A percentile compares a stretch with the other conserved stretches of the same genome.
Conservation (phyloP, 345 rosid species). For the Populus davidiana region DNA sequence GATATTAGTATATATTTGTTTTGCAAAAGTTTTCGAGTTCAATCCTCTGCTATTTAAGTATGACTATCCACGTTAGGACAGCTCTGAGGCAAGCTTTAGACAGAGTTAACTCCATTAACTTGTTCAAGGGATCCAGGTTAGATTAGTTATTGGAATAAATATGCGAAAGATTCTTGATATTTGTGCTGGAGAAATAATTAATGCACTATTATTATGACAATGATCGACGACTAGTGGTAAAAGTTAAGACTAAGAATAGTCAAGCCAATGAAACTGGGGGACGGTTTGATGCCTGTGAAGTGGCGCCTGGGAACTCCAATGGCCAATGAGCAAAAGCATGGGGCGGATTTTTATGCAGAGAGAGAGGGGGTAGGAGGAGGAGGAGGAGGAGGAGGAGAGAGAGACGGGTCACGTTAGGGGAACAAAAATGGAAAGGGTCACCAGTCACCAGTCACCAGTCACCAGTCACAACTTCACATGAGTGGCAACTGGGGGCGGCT, state of each 20-base stretch:
- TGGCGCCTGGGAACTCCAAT: conserved; percentile 62
- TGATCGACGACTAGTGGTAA: not conserved
- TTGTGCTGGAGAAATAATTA: not conserved
- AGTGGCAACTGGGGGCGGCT: conserved; percentile 39
- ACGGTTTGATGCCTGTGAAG: conserved; percentile 33
- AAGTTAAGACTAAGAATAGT: not conserved
- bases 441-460: not conserved
- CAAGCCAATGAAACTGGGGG: conserved; percentile 12
- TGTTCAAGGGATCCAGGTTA: too few species aligned
- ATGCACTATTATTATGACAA: too few species aligned
- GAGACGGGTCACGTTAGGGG: conserved; percentile 1
- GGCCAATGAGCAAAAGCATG: conserved; percentile 39
- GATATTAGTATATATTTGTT: too few species aligned
- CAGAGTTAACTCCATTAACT: not conserved
- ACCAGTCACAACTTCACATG: not conserved
- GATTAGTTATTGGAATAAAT: conserved; percentile 13
- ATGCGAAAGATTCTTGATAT: conserved; percentile 21
- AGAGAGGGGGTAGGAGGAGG: not conserved
- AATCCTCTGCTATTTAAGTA: too few species aligned
- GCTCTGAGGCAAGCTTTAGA: not conserved
- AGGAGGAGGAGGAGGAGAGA: not conserved
- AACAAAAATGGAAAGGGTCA: conserved; percentile 30
- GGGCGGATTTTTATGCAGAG: conserved; percentile 19
- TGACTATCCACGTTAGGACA: too few species aligned
- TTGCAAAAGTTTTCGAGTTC: too few species aligned